Evolutionary conservation across 768 basidiomycete species (phyloP).

Genomic region (Rossbeevera mucosa): DNA sequence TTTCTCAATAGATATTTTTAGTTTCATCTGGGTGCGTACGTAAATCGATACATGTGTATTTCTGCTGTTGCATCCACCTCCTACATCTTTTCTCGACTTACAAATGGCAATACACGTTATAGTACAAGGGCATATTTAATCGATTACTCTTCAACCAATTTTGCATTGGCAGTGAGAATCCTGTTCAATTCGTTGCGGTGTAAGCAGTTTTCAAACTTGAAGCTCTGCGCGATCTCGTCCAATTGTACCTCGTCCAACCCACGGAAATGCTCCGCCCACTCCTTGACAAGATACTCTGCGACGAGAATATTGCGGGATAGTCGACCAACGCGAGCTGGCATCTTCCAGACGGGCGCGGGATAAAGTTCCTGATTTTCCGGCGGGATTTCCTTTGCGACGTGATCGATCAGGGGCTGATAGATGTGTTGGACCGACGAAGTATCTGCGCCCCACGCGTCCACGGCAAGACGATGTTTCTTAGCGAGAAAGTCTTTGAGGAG

Average conservation of each 20-base stretch:
- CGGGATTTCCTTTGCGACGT: conserved; percentile 53
- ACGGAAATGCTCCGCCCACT: conserved; percentile 68
- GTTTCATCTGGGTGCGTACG: not conserved
- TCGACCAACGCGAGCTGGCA: conserved; percentile 50
- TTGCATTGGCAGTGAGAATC: conserved; percentile 44
- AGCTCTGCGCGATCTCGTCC: conserved; percentile 71
- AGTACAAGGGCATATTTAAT: not conserved
- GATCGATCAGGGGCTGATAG: conserved; percentile 64
- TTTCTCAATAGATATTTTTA: not conserved
- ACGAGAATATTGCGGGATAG: conserved; percentile 65
- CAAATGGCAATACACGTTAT: not conserved
- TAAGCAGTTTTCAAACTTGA: conserved; percentile 65
- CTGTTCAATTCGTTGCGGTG: conserved; percentile 63
- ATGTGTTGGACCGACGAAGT: conserved; percentile 48
- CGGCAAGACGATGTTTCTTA: conserved; percentile 73
- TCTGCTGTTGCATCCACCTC: not conserved
- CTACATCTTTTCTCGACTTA: not conserved
- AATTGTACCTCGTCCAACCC: conserved; percentile 57
- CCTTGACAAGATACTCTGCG: conserved; percentile 64
- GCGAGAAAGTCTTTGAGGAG: conserved; percentile 64
- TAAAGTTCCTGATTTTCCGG: conserved; percentile 51
- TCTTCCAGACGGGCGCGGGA: conserved; percentile 61
- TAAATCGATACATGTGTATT: not conserved
- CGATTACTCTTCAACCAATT: not conserved
- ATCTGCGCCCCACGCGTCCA: conserved; percentile 78